These are phyloP conservation scores for Phaeophleospora eucalypticola DNA, from an alignment of 2,329 filamentous ascomycete species.

Conservation along the genomic window DNA sequence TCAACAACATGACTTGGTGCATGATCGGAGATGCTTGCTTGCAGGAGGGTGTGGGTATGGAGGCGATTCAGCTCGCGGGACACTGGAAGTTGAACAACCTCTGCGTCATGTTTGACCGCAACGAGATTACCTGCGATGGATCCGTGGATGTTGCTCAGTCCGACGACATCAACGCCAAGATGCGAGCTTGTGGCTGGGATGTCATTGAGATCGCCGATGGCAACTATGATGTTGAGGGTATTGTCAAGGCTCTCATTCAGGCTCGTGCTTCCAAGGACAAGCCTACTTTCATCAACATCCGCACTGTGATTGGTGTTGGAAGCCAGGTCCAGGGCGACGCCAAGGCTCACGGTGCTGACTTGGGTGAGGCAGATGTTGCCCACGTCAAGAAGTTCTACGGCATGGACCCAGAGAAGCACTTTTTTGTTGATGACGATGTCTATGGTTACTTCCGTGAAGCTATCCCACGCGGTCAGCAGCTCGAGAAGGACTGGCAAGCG, in stretches of 20 bases:
- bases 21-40: constrained; percentile 58
- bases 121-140: constrained; percentile 57
- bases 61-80: constrained; percentile 55
- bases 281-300: constrained; percentile 55
- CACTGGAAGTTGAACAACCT: constrained; percentile 55
- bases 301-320: constrained; percentile 54
- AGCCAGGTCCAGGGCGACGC: constrained; percentile 49
- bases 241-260: constrained; percentile 45
- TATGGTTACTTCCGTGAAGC: constrained; percentile 52
- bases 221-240: constrained; percentile 47
- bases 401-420: constrained; percentile 44
- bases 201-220: constrained; percentile 55
- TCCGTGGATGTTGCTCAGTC: constrained; percentile 49
- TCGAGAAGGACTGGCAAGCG: constrained; percentile 48
- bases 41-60: constrained; percentile 56
- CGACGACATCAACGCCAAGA: constrained; percentile 56
- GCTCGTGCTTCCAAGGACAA: constrained; percentile 38
- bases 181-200: constrained; percentile 53
- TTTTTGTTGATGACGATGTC: constrained; percentile 41
- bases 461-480: constrained; percentile 42
- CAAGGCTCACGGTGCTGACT: constrained; percentile 56
- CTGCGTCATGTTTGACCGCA: constrained; percentile 57
- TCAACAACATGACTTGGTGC: constrained; percentile 53
- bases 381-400: constrained; percentile 52
- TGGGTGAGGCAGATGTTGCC: constrained; percentile 52